These are phyloP conservation scores for Phalaenopsis hybrid DNA, from an alignment of 116 monocot species.

Conservation along the genomic window DNA sequence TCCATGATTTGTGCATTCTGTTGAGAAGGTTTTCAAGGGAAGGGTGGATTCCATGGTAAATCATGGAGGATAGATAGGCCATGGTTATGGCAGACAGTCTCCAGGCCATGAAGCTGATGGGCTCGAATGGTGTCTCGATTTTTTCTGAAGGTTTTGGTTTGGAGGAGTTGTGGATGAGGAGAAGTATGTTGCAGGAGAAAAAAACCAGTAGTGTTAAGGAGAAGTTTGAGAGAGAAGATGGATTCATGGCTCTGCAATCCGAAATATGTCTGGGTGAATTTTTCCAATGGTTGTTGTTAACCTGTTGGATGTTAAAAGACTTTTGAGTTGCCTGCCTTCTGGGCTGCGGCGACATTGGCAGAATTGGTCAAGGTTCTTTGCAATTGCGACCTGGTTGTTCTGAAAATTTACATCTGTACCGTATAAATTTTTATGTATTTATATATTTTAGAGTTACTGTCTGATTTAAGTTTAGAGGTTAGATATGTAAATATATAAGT, in stretches of 20 bases:
- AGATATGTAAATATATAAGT: too few relatives aligned
- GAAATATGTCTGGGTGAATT: background rate
- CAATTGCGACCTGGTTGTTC: background rate
- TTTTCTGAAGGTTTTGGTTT: background rate
- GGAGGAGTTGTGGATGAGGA: background rate
- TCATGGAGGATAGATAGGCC: constrained; percentile 15
- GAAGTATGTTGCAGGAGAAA: background rate
- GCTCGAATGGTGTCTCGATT: background rate
- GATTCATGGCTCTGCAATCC: background rate
- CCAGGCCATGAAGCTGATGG: constrained; percentile 12
- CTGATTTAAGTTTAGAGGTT: too few relatives aligned
- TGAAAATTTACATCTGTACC: background rate
- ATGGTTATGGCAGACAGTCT: constrained; percentile 14
- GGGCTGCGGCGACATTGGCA: background rate
- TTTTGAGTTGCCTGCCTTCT: background rate
- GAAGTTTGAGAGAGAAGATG: background rate
- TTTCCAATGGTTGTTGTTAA: too few relatives aligned
- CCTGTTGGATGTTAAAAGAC: background rate
- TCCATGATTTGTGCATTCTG: constrained; percentile 10
- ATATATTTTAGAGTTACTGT: too few relatives aligned
- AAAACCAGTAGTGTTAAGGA: background rate
- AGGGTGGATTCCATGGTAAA: background rate
- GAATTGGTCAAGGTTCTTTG: background rate
- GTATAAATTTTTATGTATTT: too few relatives aligned
- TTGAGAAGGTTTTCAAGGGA: background rate